These are phyloP conservation scores for Leccinum subspadiceum DNA, from an alignment of 1,284 basidiomycete genomes.

Conservation along the genomic window DNA sequence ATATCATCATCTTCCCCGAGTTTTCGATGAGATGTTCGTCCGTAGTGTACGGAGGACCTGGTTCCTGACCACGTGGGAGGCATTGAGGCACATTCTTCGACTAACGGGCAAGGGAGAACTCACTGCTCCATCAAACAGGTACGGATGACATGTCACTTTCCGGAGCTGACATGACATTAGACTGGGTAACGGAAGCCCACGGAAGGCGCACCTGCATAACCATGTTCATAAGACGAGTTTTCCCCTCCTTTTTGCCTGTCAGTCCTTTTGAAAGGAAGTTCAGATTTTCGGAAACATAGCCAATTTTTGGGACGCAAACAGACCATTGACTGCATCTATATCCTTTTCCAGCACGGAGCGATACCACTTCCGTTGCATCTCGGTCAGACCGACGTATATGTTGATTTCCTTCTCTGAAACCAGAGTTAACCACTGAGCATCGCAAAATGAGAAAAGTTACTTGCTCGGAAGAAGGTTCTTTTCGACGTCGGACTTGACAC, in stretches of 20 bases:
- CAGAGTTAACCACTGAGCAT: background rate
- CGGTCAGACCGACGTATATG: slow-evolving; percentile 95
- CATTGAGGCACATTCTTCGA: background rate
- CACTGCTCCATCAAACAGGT: slow-evolving; percentile 84
- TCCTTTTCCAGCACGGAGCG: slow-evolving; percentile 96
- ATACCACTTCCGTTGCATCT: slow-evolving; percentile 99
- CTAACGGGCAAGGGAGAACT: slow-evolving; percentile 26
- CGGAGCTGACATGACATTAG: slow-evolving; percentile 44
- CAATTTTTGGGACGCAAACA: background rate
- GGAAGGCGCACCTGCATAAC: slow-evolving; percentile 87
- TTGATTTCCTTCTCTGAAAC: slow-evolving; percentile 94
- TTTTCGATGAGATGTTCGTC: slow-evolving; percentile 97
- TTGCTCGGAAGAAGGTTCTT: slow-evolving; percentile 90
- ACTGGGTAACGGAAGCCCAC: background rate
- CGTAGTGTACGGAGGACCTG: slow-evolving; percentile 97
- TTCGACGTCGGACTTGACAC: slow-evolving; percentile 98
- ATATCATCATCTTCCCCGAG: slow-evolving; percentile 96
- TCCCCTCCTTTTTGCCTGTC: slow-evolving; percentile 97
- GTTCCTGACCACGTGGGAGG: slow-evolving; percentile 57
- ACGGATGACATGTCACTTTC: slow-evolving; percentile 84
- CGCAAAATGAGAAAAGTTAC: slow-evolving; percentile 22
- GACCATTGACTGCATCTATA: slow-evolving; percentile 97
- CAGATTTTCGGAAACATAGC: background rate
- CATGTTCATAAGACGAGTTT: slow-evolving; percentile 97
- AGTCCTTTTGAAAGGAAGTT: slow-evolving; percentile 47